Evolutionary conservation across 164 flowering plant genomes (phyloP).

Genomic region (Euptelea pleiosperma): DNA sequence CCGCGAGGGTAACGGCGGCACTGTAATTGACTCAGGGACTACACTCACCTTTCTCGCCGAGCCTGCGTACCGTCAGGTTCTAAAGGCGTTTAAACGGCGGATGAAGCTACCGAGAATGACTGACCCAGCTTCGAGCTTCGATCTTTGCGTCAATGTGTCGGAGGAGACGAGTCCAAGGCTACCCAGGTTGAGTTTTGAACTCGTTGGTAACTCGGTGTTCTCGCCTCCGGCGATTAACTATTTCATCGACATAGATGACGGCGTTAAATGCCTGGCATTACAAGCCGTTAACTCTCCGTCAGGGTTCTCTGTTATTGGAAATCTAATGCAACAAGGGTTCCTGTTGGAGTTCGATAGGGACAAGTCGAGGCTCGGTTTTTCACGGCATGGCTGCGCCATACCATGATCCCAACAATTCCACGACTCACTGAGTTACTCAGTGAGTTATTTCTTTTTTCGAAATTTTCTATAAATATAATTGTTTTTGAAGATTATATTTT

Average conservation of each 20-base stretch:
- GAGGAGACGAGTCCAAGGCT: conserved; percentile 26
- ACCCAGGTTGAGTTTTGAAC: conserved; percentile 52
- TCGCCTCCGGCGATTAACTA: conserved; percentile 62
- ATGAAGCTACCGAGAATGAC: conserved; percentile 33
- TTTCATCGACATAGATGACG: conserved; percentile 50
- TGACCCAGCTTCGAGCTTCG: conserved; percentile 39
- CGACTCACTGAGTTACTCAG: neutral
- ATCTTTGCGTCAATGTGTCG: conserved; percentile 59
- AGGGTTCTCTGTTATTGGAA: conserved; percentile 67
- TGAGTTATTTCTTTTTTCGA: neutral
- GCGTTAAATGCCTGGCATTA: conserved; percentile 63
- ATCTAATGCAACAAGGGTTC: conserved; percentile 84
- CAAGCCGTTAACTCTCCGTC: conserved; percentile 36
- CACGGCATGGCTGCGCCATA: conserved; percentile 54
- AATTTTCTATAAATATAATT: too few species aligned
- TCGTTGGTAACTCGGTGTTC: conserved; percentile 50
- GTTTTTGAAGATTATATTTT: too few species aligned
- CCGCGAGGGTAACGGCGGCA: conserved; percentile 63
- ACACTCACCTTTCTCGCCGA: conserved; percentile 55
- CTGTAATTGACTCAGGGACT: conserved; percentile 77
- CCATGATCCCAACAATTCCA: too few species aligned
- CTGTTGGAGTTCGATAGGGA: conserved; percentile 65
- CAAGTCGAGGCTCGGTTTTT: conserved; percentile 57
- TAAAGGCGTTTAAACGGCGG: conserved; percentile 39
- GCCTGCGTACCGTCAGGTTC: conserved; percentile 45